Base-by-base conservation (phyloP, 2,329 filamentous ascomycete species). In the Exophiala viscosa region DNA sequence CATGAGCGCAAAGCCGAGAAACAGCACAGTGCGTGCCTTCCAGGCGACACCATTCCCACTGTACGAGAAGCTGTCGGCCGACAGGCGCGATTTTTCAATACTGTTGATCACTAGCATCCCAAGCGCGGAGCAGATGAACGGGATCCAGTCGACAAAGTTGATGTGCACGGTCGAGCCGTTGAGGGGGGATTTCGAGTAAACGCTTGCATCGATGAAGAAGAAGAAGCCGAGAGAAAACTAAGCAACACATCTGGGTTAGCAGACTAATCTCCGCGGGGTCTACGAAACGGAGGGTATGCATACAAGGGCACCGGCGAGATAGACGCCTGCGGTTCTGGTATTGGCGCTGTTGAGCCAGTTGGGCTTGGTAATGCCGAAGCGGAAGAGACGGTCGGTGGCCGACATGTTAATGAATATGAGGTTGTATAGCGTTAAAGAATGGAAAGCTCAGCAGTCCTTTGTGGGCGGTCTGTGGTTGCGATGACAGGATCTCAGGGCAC, bases 41-140 rank as follows among this genome's bases (percentile, higher is more conserved):
- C 84, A 87, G n/a, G 83, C 82, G 28, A 86, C 82, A 1, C 82
- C 81, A 54, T 79, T 81, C 2, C 83, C 83, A 45, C 75, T 79
- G 68, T 86, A 86, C 54, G 77, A 81, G 65, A 83, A 86, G 64
- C 74, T 81, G 65, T 87, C 84, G 32, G 80, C 82, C 35, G 76
- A 79, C 50, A 87, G 68, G 36, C 83, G 75, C 20, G 81, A 79
- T 70, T 87, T 87, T 65, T 87, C 84, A 64, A 87, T 86, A 57
- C 77, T 82, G 69, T 87, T 87, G 74, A 87, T 86, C 62, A 87
- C 82, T 45, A 87, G 76, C 84, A 87, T 86, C 55, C 84, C 84
- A 31, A 87, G 75, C 55, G 81, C 76, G 39, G 80, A 84, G 74
- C 84, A 87, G 70, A 87, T 87, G 55, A 80, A 79, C 3, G 84